Evolutionary conservation across 2,329 filamentous ascomycete genomes (phyloP).

Genomic region (Elsinoe australis): DNA sequence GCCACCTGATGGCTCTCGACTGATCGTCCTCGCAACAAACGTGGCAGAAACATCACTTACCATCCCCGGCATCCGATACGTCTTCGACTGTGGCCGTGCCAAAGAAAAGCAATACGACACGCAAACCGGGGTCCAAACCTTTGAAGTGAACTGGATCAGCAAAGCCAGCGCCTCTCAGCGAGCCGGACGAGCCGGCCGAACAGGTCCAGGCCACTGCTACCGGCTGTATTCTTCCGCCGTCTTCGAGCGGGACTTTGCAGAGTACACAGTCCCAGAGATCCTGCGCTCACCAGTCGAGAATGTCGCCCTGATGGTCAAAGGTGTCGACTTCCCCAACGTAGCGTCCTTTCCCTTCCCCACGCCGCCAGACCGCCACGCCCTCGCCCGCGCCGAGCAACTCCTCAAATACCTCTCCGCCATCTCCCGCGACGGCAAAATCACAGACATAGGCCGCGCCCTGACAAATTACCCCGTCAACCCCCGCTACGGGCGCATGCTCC

Average conservation of each 20-base stretch:
- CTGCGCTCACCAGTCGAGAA: constrained; percentile 83
- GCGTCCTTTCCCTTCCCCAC: constrained; percentile 96
- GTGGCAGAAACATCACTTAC: constrained; percentile 96
- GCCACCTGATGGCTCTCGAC: constrained; percentile 65
- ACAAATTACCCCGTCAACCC: constrained; percentile 85
- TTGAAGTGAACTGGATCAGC: constrained; percentile 92
- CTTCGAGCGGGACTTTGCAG: constrained; percentile 78
- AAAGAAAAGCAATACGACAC: constrained; percentile 88
- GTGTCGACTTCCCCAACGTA: constrained; percentile 84
- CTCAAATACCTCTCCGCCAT: constrained; percentile 80
- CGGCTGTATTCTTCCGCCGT: constrained; percentile 89
- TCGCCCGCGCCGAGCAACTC: constrained; percentile 78
- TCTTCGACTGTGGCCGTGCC: constrained; percentile 86
- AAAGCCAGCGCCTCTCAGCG: constrained; percentile 92
- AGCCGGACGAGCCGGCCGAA: constrained; percentile 88
- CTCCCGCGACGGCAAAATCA: constrained; percentile 59
- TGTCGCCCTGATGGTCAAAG: constrained; percentile 84
- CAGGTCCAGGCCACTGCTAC: constrained; percentile 93
- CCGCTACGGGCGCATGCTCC: constrained; percentile 83
- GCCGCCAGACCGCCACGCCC: constrained; percentile 65
- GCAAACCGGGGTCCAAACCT: constrained; percentile 87
- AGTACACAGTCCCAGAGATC: constrained; percentile 83
- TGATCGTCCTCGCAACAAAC: constrained; percentile 89
- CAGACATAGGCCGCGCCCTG: constrained; percentile 70
- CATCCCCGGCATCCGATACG: constrained; percentile 89